Evolutionary conservation across 495 filamentous ascomycete species (phyloP).

Genomic region (Penicillium lividum): DNA sequence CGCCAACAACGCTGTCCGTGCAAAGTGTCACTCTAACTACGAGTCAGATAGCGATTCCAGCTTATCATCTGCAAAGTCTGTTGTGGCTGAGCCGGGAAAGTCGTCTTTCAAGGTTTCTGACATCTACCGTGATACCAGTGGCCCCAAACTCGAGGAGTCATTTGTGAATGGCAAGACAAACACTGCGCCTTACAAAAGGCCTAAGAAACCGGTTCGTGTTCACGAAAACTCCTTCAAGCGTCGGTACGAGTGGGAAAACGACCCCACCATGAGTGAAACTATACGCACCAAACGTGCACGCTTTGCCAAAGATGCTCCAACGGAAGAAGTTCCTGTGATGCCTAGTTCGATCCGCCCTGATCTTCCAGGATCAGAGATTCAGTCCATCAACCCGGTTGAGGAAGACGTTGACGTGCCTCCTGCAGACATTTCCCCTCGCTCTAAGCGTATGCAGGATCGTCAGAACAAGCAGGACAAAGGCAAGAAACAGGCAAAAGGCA

Average conservation of each 20-base stretch:
- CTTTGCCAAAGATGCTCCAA: conserved; percentile 24
- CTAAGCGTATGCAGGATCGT: neutral
- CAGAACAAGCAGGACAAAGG: neutral
- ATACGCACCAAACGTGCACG: conserved; percentile 34
- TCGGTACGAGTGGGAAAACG: conserved; percentile 30
- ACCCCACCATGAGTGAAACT: conserved; percentile 28
- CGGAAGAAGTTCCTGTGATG: conserved; percentile 7
- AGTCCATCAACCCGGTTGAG: neutral
- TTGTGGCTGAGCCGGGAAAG: conserved; percentile 29
- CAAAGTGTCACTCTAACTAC: conserved; percentile 1
- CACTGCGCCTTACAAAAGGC: conserved; percentile 27
- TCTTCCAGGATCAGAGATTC: conserved; percentile 2
- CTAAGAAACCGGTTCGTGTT: conserved; percentile 23
- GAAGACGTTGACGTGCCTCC: too few species aligned
- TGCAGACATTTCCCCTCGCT: neutral
- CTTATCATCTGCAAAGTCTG: conserved; percentile 43
- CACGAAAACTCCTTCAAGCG: conserved; percentile 27
- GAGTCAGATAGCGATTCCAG: conserved; percentile 45
- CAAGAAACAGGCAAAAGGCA: neutral
- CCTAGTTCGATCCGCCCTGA: conserved; percentile 21
- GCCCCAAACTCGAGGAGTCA: conserved; percentile 21
- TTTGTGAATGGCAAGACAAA: conserved; percentile 36
- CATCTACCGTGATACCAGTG: conserved; percentile 30
- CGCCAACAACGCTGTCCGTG: too few species aligned
- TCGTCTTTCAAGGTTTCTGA: conserved; percentile 23